Percentiles rank a stretch among this genome's conserved stretches.
These are phyloP conservation scores for Cicer bijugum DNA, from an alignment of 306 rosid species.

Conservation along the genomic window DNA sequence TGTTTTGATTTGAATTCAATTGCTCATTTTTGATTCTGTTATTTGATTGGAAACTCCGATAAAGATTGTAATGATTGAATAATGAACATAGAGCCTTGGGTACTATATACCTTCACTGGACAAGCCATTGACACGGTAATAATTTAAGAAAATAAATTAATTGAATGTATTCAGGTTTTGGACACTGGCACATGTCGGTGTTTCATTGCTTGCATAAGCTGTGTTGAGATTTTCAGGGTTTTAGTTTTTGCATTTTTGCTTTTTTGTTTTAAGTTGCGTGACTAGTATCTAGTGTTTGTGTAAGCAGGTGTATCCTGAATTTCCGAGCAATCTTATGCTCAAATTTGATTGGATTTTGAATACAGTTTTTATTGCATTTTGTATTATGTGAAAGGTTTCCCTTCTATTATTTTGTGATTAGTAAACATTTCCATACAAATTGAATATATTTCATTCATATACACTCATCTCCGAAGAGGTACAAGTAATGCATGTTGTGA, in stretches of 20 bases:
- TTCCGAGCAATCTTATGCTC: not conserved
- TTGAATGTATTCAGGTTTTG: too few relatives aligned
- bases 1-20: slow-evolving; percentile 27
- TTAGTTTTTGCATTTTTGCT: slow-evolving; percentile 3
- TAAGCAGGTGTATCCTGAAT: slow-evolving; percentile 27
- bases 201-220: not conserved
- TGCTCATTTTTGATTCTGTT: slow-evolving; percentile 3
- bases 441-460: slow-evolving; percentile 22
- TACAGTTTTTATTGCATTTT: slow-evolving; percentile 5
- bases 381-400: not conserved
- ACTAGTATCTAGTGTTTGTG: not conserved
- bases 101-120: not conserved
- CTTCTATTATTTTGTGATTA: not conserved
- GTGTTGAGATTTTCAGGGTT: slow-evolving; percentile 23
- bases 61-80: not conserved
- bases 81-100: not conserved
- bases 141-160: too few relatives aligned
- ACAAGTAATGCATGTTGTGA: slow-evolving; percentile 35
- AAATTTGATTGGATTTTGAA: slow-evolving; percentile 28
- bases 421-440: slow-evolving; percentile 4
- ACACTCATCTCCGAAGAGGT: not conserved
- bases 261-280: not conserved
- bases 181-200: too few relatives aligned
- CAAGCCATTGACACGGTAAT: too few relatives aligned
- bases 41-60: slow-evolving; percentile 4